Evolutionary conservation across 2,329 filamentous ascomycete species (phyloP).

Genomic region (Graphilbum fragrans): DNA sequence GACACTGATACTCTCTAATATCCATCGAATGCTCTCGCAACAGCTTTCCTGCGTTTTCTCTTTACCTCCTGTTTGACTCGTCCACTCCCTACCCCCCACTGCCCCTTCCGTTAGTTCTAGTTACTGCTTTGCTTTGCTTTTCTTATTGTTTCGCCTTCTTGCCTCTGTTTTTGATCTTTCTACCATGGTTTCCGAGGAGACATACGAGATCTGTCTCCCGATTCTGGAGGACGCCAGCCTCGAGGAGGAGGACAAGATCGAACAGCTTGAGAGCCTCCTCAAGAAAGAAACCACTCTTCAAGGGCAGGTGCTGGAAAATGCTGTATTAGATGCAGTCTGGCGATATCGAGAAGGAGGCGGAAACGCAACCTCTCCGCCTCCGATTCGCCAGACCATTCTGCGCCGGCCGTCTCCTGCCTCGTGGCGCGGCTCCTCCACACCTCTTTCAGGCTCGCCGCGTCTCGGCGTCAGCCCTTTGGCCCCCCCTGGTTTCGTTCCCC

Average conservation of each 20-base stretch:
- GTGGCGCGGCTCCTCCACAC: conserved; percentile 77
- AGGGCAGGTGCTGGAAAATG: conserved; percentile 74
- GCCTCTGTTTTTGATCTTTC: background rate
- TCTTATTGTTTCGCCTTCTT: background rate
- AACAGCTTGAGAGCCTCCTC: conserved; percentile 77
- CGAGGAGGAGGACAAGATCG: conserved; percentile 92
- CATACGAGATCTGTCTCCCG: conserved; percentile 83
- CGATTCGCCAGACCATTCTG: conserved; percentile 78
- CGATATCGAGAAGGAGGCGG: conserved; percentile 59
- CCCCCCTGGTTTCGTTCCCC: conserved; percentile 71
- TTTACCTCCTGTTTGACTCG: background rate
- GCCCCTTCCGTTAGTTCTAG: background rate
- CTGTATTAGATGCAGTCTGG: conserved; percentile 84
- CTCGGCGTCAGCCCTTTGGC: conserved; percentile 72
- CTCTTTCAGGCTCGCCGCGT: conserved; percentile 70
- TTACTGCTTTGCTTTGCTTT: background rate
- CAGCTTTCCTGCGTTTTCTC: background rate
- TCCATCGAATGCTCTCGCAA: no score
- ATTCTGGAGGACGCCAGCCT: conserved; percentile 71
- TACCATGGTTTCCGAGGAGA: conserved; percentile 81
- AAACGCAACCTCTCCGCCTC: conserved; percentile 61
- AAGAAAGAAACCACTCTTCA: conserved; percentile 64
- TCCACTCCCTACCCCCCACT: background rate
- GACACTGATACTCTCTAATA: no score
- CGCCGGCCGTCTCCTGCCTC: conserved; percentile 85